Percentiles rank a stretch among this genome's conserved stretches.
Conservation (phyloP, 345 rosid genomes). For the Arabidopsis thaliana region TAIR10.1 NC_003070.9:6329501-6330000, state of each 20-base stretch:
- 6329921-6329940: constrained; percentile 57
- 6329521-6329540: constrained; percentile 80
- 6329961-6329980: constrained; percentile 22
- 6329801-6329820: constrained; percentile 56
- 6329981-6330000: constrained; percentile 8
- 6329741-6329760: constrained; percentile 89
- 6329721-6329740: constrained; percentile 55
- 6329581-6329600: constrained; percentile 81
- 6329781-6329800: constrained; percentile 74
- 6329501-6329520: constrained; percentile 92
- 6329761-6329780: constrained; percentile 73
- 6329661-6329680: constrained; percentile 58
- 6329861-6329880: constrained; percentile 53
- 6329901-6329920: constrained; percentile 54
- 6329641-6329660: constrained; percentile 84
- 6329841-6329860: constrained; percentile 43
- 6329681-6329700: constrained; percentile 78
- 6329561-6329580: constrained; percentile 50
- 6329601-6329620: constrained; percentile 79
- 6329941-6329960: constrained; percentile 28
- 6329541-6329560: constrained; percentile 77
- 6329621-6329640: constrained; percentile 81
- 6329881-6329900: constrained; percentile 47
- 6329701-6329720: constrained; percentile 59
- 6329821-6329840: constrained; percentile 47